Evolutionary conservation across 2,329 filamentous ascomycete species (phyloP).

Genomic region (Colletotrichum neosansevieriae): DNA sequence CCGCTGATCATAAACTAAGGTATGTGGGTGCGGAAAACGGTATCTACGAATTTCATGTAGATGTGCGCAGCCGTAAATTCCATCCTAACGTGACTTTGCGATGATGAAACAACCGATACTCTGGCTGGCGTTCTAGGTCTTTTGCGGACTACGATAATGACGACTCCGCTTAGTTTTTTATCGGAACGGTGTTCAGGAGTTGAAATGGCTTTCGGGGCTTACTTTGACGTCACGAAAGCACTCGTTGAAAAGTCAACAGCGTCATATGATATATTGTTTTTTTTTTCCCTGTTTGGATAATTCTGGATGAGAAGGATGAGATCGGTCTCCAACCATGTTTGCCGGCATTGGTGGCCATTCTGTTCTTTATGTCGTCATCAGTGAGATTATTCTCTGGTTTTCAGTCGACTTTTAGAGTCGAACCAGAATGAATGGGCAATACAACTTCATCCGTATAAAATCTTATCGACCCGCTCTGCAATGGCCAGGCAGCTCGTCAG

Average conservation of each 20-base stretch:
- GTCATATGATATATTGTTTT: background rate
- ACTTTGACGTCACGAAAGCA: constrained; percentile 5
- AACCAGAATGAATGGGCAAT: constrained; percentile 29
- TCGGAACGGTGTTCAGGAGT: constrained; percentile 28
- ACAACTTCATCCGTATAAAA: constrained; percentile 57
- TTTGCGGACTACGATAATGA: background rate
- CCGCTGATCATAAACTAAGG: constrained; percentile 53
- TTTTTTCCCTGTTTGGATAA: background rate
- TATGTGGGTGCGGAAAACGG: constrained; percentile 77
- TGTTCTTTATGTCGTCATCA: constrained; percentile 7
- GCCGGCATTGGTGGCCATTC: background rate
- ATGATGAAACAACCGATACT: constrained; percentile 45
- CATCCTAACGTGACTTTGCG: constrained; percentile 67
- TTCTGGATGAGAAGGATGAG: background rate
- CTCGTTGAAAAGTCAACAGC: constrained; percentile 20
- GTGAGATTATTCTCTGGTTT: constrained; percentile 2
- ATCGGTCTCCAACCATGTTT: background rate
- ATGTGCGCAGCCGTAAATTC: constrained; percentile 70
- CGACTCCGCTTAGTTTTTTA: constrained; percentile 1
- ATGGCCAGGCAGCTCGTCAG: constrained; percentile 90
- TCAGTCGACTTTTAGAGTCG: constrained; percentile 11
- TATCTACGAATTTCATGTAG: constrained; percentile 80
- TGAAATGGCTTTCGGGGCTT: background rate
- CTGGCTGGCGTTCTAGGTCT: constrained; percentile 17
- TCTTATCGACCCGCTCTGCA: constrained; percentile 75